phyloP scores from a whole-genome alignment of 495 filamentous ascomycete species.

The Sordaria brevicollis region DNA sequence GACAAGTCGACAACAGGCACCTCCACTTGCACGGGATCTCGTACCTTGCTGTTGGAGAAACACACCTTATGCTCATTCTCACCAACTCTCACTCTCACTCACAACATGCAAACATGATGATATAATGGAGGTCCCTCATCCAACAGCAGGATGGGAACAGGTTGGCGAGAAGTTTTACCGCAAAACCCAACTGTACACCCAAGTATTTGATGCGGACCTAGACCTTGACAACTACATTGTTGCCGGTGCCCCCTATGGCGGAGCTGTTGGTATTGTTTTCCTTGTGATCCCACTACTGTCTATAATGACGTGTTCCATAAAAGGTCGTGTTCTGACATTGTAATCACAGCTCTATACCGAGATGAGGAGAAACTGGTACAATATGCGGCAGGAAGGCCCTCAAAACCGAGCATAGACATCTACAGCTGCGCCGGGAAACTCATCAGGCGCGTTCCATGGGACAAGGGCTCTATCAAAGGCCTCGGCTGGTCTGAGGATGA shows the following conservation, averaged over 20 bases:
- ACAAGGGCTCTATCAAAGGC: slow-evolving; percentile 79
- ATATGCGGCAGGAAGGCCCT: slow-evolving; percentile 57
- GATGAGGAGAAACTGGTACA: slow-evolving; percentile 77
- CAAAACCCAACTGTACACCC: slow-evolving; percentile 84
- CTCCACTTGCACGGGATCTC: background rate
- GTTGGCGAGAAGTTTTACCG: slow-evolving; percentile 89
- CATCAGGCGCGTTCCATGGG: slow-evolving; percentile 65
- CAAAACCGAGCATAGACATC: slow-evolving; percentile 82
- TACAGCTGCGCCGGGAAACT: slow-evolving; percentile 87
- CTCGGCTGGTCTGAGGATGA: slow-evolving; percentile 97
- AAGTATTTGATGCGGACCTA: slow-evolving; percentile 80
- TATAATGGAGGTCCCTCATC: slow-evolving; percentile 44
- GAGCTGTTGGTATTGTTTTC: slow-evolving; percentile 62
- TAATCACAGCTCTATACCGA: slow-evolving; percentile 65
- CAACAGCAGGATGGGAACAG: slow-evolving; percentile 87
- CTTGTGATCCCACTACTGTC: background rate
- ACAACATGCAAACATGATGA: slow-evolving; percentile 27
- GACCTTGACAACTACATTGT: slow-evolving; percentile 94
- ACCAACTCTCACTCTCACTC: slow-evolving; percentile 68
- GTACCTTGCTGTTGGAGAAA: slow-evolving; percentile 53
- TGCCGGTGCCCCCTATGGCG: slow-evolving; percentile 86
- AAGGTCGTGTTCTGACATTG: background rate
- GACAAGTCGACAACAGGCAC: too few relatives aligned
- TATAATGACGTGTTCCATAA: background rate
- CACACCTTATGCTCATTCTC: slow-evolving; percentile 68